Evolutionary conservation across 441 rosid genomes (phyloP).

Genomic region (Bruguiera hainesii): DNA sequence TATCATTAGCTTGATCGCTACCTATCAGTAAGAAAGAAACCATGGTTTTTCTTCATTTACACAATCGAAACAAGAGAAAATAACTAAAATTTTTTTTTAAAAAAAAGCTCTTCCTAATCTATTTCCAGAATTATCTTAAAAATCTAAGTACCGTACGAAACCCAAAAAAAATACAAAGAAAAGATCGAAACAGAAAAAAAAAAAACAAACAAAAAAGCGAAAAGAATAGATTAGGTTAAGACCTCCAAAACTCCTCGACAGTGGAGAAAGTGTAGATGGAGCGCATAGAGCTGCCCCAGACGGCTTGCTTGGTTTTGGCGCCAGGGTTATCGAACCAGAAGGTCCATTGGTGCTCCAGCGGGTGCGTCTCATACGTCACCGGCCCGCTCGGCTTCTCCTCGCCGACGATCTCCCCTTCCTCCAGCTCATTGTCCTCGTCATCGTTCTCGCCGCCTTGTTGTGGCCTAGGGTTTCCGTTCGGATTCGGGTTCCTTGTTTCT

Average conservation of each 20-base stretch:
- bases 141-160: no score
- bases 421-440: slow-evolving; percentile 26
- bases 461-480: background rate
- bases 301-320: slow-evolving; percentile 48
- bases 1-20: no score
- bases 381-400: slow-evolving; percentile 24
- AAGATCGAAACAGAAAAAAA: no score
- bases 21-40: no score
- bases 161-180: no score
- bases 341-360: slow-evolving; percentile 76
- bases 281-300: slow-evolving; percentile 79
- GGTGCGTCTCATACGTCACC: slow-evolving; percentile 43
- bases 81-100: no score
- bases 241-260: slow-evolving; percentile 90
- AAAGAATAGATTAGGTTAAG: background rate
- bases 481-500: slow-evolving; percentile 22
- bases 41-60: no score
- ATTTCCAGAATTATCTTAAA: no score
- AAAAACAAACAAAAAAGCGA: background rate
- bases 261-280: slow-evolving; percentile 64
- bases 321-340: slow-evolving; percentile 82
- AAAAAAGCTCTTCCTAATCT: no score
- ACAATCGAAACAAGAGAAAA: no score
- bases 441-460: slow-evolving; percentile 22
- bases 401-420: slow-evolving; percentile 13